These are phyloP conservation scores for Karstenula rhodostoma DNA, from an alignment of 2,329 filamentous ascomycete genomes.

Conservation along the genomic window DNA sequence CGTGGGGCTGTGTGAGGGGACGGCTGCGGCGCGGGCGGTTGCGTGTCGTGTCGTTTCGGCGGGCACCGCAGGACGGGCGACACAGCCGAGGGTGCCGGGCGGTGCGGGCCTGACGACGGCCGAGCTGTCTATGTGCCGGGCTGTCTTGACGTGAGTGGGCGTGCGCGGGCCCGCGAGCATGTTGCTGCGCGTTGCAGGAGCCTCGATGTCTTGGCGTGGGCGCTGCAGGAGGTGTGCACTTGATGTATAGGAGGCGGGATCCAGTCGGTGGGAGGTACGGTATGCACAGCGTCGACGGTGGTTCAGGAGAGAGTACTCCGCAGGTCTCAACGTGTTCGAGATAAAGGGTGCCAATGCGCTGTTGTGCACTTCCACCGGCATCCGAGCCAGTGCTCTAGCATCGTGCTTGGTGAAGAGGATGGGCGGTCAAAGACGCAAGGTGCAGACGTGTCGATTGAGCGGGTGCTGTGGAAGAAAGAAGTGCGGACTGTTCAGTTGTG, in stretches of 20 bases:
- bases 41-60: neutral
- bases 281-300: neutral
- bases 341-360: neutral
- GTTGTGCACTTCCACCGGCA: neutral
- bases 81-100: constrained; percentile 2
- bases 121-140: neutral
- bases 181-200: no score
- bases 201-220: neutral
- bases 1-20: neutral
- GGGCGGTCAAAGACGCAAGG: no score
- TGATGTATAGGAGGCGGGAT: neutral
- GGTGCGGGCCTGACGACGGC: neutral
- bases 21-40: neutral
- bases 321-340: neutral
- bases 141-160: no score
- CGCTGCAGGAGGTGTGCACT: neutral
- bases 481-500: no score
- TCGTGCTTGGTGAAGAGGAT: no score
- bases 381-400: neutral
- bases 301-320: neutral
- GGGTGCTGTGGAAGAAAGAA: no score
- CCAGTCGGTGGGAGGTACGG: neutral
- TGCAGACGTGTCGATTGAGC: no score
- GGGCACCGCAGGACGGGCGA: neutral
- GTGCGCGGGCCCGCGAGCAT: no score